Evolutionary conservation across 345 rosid genomes (phyloP), one percentile per base, ranked within the genome.

Genomic region (Acer campestre): DNA sequence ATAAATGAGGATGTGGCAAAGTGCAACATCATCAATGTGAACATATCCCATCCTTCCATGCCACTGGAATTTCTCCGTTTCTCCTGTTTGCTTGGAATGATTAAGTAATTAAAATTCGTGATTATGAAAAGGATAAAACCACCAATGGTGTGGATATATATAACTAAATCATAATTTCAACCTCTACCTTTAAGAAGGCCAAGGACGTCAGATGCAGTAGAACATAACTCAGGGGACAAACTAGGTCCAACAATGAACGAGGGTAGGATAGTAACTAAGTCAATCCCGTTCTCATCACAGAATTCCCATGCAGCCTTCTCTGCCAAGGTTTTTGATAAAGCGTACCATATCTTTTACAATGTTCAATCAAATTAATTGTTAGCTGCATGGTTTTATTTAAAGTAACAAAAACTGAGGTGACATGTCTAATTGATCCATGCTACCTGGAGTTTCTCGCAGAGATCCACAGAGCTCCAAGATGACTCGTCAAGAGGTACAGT

Each of bases 271-370:
- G 96, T 87, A 27, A 95, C 82, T 9, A 95, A 86, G 46, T 90
- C 86, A 23, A 95, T 90, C 46, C 81, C 86, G 65, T 89, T 90
- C 67, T 88, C 79, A 14, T 84, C 80, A 84, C 97, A 88, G 79
- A 89, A 95, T 31, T 89, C 88, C 99, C 98, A 93, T 53, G 99
- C 97, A 23, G 93, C 95, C 81, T 85, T 91, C 82, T 95, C 99
- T 0, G 99, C 97, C 51, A 89, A 78, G 7, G 92, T 92, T 83
- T 95, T 95, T 12, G 98, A 87, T 77, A 95, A 68, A 11, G 83
- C 80, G 70, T 95, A 91, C 98, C 98, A 93, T 35, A 79, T 53
- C 98, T 94, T 73, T 78, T 3, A 29, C 12, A 16, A 69, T 51
- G 75, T 49, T 75, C 78, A 63, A 70, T 12, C 27, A 11, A 27